These are phyloP conservation scores for Anaeramoeba flamelloides DNA, from an alignment of 78 protist species.

Conservation along the genomic window DNA sequence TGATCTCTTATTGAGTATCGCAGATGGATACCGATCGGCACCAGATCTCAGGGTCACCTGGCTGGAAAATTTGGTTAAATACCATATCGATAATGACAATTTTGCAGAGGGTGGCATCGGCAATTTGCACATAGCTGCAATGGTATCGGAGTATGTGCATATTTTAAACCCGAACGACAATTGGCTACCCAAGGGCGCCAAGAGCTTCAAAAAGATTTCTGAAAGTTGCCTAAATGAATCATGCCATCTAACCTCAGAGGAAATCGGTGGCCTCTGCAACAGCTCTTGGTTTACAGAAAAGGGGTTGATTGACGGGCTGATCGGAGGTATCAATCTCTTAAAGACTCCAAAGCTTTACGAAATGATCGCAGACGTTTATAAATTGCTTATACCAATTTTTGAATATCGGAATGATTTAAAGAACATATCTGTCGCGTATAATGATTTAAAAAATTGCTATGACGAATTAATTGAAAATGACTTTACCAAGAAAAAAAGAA, in stretches of 20 bases:
- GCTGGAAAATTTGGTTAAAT: neutral
- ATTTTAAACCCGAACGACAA: neutral
- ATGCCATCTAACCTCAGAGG: neutral
- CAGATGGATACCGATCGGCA: neutral
- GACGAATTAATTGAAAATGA: neutral
- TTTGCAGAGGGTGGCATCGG: neutral
- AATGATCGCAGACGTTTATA: neutral
- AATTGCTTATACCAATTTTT: neutral
- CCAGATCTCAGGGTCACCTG: neutral
- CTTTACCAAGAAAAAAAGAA: neutral
- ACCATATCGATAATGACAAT: neutral
- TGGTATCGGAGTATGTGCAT: neutral
- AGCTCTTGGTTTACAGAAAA: neutral
- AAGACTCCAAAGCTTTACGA: neutral
- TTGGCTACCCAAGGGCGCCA: neutral
- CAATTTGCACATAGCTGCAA: neutral
- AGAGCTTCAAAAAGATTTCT: neutral
- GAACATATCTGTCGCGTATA: neutral
- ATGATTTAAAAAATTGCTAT: neutral
- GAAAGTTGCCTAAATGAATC: neutral
- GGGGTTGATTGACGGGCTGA: neutral
- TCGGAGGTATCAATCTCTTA: neutral
- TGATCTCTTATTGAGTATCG: neutral
- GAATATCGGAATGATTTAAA: neutral
- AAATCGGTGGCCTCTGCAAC: neutral